Evolutionary conservation across 306 rosid genomes (phyloP).

Genomic region (Vigna hirtella): DNA sequence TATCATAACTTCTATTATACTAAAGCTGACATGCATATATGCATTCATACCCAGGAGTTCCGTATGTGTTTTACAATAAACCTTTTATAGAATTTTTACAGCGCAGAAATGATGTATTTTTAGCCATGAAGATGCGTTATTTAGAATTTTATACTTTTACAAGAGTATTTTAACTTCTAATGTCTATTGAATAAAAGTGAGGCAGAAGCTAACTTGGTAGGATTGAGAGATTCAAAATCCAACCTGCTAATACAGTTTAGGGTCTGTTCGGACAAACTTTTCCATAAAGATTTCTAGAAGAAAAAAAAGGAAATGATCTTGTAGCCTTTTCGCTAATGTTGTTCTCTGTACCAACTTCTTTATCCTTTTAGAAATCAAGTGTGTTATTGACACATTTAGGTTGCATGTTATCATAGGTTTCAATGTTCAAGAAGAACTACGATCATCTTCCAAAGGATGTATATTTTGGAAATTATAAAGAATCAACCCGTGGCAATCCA

Average conservation of each 20-base stretch:
- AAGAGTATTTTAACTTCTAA: conserved; percentile 6
- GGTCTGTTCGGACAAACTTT: no score
- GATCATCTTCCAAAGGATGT: conserved; percentile 96
- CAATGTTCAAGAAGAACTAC: conserved; percentile 97
- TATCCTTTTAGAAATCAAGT: conserved; percentile 21
- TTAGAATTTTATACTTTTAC: conserved; percentile 15
- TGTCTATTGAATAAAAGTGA: conserved; percentile 27
- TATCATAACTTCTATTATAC: background rate
- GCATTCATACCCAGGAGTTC: background rate
- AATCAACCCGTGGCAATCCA: conserved; percentile 95
- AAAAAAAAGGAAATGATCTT: no score
- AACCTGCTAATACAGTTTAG: background rate
- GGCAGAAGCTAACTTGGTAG: background rate
- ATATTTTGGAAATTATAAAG: conserved; percentile 89
- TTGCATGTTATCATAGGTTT: conserved; percentile 65
- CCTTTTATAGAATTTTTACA: conserved; percentile 22
- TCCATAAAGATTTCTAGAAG: no score
- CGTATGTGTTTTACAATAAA: conserved; percentile 7
- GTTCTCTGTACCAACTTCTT: conserved; percentile 19
- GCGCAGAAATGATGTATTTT: conserved; percentile 9
- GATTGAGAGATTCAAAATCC: conserved; percentile 22
- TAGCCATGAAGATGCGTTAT: background rate
- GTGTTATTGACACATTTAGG: conserved; percentile 23
- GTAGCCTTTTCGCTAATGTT: conserved; percentile 5
- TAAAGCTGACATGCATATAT: conserved; percentile 20